Conservation (phyloP, 257 asterid genomes). For the Solanum gracilifrons region DNA sequence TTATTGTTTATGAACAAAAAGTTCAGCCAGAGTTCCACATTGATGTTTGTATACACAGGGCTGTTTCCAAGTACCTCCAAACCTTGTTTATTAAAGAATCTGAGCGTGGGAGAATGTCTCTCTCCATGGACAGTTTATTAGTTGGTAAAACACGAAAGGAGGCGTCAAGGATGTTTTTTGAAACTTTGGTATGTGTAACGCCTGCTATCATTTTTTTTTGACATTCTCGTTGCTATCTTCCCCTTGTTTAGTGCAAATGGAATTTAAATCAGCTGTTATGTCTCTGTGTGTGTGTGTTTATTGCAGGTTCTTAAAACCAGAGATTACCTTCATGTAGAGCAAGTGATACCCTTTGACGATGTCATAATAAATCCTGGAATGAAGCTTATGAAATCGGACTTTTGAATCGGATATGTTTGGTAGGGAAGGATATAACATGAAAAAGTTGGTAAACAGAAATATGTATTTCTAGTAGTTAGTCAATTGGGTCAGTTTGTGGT, state of each 20-base stretch:
- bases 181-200: conserved; percentile 56
- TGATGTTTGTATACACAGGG: conserved; percentile 31
- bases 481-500: not conserved
- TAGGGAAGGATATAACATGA: not conserved
- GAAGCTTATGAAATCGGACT: conserved; percentile 31
- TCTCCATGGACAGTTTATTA: conserved; percentile 59
- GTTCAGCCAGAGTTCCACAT: not conserved
- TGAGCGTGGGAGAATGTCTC: conserved; percentile 38
- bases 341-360: conserved; percentile 25
- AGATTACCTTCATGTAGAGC: conserved; percentile 48
- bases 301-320: conserved; percentile 49
- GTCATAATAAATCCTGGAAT: conserved; percentile 25
- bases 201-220: not conserved
- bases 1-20: not conserved
- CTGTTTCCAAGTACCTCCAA: conserved; percentile 87
- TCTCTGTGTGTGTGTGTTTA: not conserved
- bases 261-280: too few species aligned
- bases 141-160: conserved; percentile 86
- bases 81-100: conserved; percentile 59
- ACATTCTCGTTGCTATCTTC: not conserved
- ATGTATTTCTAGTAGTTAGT: not conserved
- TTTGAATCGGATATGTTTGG: conserved; percentile 8
- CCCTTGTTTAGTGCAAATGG: not conserved
- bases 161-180: conserved; percentile 94
- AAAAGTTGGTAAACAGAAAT: not conserved